These are phyloP conservation scores for Alternaria sp. DNA, from an alignment of 2,329 filamentous ascomycete species.

Conservation along the genomic window DNA sequence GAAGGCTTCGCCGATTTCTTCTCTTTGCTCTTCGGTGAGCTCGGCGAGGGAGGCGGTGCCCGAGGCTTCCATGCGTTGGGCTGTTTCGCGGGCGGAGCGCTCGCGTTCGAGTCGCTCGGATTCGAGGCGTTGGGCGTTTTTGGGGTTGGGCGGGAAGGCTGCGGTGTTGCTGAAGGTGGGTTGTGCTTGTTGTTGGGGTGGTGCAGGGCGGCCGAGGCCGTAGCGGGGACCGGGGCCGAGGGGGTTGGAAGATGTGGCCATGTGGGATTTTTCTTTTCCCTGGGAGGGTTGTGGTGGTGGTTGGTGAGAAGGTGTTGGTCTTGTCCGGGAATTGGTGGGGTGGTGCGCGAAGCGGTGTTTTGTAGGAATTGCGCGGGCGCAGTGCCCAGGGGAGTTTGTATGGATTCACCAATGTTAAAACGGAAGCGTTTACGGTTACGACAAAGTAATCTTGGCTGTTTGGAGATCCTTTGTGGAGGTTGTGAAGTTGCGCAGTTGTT, in stretches of 20 bases:
- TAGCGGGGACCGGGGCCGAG: conserved; percentile 65
- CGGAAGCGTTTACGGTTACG: conserved; percentile 7
- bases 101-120: conserved; percentile 54
- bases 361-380: conserved; percentile 16
- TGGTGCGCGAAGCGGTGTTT: conserved; percentile 7
- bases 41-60: conserved; percentile 60
- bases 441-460: conserved; percentile 19
- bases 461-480: conserved; percentile 12
- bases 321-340: conserved; percentile 14
- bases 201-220: conserved; percentile 55
- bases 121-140: conserved; percentile 53
- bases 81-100: conserved; percentile 48
- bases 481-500: conserved; percentile 19
- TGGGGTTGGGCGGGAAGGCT: conserved; percentile 55
- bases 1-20: conserved; percentile 97
- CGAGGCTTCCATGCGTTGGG: conserved; percentile 55
- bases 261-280: conserved; percentile 33
- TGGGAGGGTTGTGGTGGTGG: background rate
- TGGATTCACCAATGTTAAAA: background rate
- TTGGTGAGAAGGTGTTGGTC: background rate
- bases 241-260: conserved; percentile 63
- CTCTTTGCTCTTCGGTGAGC: conserved; percentile 85
- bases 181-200: conserved; percentile 28
- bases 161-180: conserved; percentile 44
- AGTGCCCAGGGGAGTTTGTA: background rate